Evolutionary conservation across 768 basidiomycete species (phyloP).

Genomic region (Termitomyces sp.): DNA sequence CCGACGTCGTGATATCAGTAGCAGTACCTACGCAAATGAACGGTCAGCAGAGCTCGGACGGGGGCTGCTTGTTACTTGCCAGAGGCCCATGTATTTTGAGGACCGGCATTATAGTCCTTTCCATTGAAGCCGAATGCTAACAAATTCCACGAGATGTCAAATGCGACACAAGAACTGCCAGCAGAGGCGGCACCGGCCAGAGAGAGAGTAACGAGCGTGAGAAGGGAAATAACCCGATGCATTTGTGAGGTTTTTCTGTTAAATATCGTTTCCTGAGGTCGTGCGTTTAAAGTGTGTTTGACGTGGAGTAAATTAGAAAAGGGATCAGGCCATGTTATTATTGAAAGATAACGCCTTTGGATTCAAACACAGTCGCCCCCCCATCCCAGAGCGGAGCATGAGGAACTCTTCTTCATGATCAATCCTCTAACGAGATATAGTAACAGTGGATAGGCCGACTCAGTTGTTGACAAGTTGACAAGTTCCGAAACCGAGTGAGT

Average conservation of each 20-base stretch:
- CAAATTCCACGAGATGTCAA: constrained; percentile 79
- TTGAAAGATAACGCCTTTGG: not conserved
- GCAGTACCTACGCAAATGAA: constrained; percentile 35
- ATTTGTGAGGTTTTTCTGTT: constrained; percentile 3
- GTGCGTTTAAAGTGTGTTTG: not conserved
- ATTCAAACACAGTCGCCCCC: not conserved
- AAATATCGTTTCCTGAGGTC: not conserved
- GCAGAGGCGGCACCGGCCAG: constrained; percentile 14
- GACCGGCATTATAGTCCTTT: constrained; percentile 80
- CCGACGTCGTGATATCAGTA: constrained; percentile 64
- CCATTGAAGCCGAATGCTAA: constrained; percentile 80
- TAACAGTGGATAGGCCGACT: no score
- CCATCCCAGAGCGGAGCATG: no score
- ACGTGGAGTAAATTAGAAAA: not conserved
- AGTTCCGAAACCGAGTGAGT: not conserved
- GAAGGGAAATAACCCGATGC: constrained; percentile 9
- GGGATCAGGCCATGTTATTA: not conserved
- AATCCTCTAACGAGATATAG: no score
- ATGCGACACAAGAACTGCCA: constrained; percentile 55
- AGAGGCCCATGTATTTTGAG: constrained; percentile 60
- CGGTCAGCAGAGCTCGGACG: not conserved
- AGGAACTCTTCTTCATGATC: no score
- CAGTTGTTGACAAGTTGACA: not conserved
- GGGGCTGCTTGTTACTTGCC: constrained; percentile 26
- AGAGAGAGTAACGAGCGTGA: constrained; percentile 17